Conservation (phyloP, 176 grass and related monocot genomes). For the Thinopyrum elongatum region DNA sequence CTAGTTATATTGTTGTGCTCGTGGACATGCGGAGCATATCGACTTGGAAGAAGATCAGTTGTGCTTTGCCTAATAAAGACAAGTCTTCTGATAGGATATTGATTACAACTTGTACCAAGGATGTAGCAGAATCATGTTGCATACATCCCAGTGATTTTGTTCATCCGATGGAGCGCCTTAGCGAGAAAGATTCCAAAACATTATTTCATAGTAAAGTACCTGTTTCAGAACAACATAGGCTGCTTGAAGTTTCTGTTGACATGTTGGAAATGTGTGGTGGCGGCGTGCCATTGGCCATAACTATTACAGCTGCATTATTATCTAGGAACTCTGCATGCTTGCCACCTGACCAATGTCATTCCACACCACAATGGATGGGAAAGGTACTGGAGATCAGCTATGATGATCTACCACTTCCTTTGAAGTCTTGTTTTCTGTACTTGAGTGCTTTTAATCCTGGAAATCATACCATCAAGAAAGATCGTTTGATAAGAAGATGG, state of each 20-base stretch:
- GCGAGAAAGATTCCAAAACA: background rate
- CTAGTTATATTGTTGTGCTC: background rate
- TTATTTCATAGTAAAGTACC: background rate
- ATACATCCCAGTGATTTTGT: background rate
- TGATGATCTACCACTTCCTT: background rate
- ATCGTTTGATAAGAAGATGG: slow-evolving; percentile 29
- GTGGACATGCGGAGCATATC: background rate
- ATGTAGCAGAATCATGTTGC: slow-evolving; percentile 1
- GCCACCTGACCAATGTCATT: background rate
- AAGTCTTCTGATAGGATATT: slow-evolving; percentile 18
- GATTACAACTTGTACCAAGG: background rate
- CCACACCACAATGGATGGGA: background rate
- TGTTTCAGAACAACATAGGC: slow-evolving; percentile 4
- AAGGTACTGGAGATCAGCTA: slow-evolving; percentile 23
- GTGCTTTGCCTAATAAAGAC: slow-evolving; percentile 19
- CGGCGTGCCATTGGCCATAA: slow-evolving; percentile 30
- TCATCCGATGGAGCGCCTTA: background rate
- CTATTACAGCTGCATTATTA: slow-evolving; percentile 2
- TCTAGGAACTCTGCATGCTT: background rate
- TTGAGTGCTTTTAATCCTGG: slow-evolving; percentile 3
- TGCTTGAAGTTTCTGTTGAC: background rate
- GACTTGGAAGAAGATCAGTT: background rate
- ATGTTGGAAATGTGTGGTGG: slow-evolving; percentile 11
- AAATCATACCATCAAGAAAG: slow-evolving; percentile 22
- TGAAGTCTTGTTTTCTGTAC: slow-evolving; percentile 32